A percentile compares a stretch with the other conserved stretches of the same genome.
These are phyloP conservation scores for Aspergillus thermomutatus DNA, from an alignment of 2,329 filamentous ascomycete genomes.

Conservation along the genomic window DNA sequence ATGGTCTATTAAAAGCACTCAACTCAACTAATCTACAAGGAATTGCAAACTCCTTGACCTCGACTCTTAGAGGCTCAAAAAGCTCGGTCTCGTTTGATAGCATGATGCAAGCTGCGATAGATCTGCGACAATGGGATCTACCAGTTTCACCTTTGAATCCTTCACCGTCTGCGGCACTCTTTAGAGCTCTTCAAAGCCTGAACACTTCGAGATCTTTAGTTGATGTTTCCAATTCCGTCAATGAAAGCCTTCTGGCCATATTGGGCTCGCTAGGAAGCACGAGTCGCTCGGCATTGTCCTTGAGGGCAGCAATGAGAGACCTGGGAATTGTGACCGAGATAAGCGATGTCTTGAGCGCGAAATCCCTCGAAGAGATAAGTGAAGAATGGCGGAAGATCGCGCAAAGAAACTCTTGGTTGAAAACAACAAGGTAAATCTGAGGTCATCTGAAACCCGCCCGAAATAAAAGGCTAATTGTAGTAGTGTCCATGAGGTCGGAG, in stretches of 20 bases:
- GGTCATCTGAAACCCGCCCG: not conserved
- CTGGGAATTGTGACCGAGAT: slow-evolving; percentile 78
- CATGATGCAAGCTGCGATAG: slow-evolving; percentile 75
- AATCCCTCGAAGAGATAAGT: slow-evolving; percentile 58
- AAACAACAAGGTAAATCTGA: slow-evolving; percentile 65
- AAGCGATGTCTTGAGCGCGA: slow-evolving; percentile 68
- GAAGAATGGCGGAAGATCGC: slow-evolving; percentile 63
- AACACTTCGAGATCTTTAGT: slow-evolving; percentile 60
- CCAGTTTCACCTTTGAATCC: slow-evolving; percentile 63
- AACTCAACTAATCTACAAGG: slow-evolving; percentile 80
- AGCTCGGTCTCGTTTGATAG: slow-evolving; percentile 58
- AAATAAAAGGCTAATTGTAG: slow-evolving; percentile 12
- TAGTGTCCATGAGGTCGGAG: slow-evolving; percentile 63
- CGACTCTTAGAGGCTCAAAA: slow-evolving; percentile 56
- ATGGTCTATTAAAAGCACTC: slow-evolving; percentile 72
- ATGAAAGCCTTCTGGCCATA: slow-evolving; percentile 56
- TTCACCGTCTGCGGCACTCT: slow-evolving; percentile 67
- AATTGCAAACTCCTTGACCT: slow-evolving; percentile 75
- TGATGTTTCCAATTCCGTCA: slow-evolving; percentile 56
- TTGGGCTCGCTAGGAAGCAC: slow-evolving; percentile 39
- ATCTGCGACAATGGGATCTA: slow-evolving; percentile 88
- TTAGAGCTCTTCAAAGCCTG: slow-evolving; percentile 76
- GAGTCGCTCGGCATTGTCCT: slow-evolving; percentile 38
- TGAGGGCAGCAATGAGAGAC: slow-evolving; percentile 58
- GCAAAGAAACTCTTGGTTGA: slow-evolving; percentile 72